phyloP scores from a whole-genome alignment of 164 flowering plant genomes.

The Magnolia officinalis region DNA sequence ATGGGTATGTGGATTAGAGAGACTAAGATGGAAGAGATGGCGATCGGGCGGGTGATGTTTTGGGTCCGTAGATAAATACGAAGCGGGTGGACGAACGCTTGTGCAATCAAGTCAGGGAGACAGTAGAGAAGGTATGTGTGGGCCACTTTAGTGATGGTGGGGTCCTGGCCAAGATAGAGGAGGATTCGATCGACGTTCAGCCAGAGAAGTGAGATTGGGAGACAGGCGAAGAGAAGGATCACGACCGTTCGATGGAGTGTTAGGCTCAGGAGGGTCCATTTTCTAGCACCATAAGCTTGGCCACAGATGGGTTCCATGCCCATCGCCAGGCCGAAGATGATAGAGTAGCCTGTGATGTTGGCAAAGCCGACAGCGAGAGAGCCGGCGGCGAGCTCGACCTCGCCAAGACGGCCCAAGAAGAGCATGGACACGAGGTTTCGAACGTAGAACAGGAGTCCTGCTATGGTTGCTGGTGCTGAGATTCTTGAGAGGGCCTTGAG shows the following conservation, averaged over 20 bases:
- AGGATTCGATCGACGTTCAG: constrained; percentile 16
- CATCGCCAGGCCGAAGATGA: constrained; percentile 26
- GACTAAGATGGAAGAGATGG: constrained; percentile 12
- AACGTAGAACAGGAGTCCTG: constrained; percentile 18
- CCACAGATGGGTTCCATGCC: constrained; percentile 34
- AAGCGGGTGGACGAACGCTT: constrained; percentile 24
- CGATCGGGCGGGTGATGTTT: constrained; percentile 19
- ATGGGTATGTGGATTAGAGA: constrained; percentile 23
- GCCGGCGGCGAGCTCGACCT: constrained; percentile 26
- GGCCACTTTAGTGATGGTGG: constrained; percentile 16
- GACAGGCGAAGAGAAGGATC: constrained; percentile 17
- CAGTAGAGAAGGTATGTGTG: constrained; percentile 15
- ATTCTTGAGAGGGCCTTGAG: constrained; percentile 14
- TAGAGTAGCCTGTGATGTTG: constrained; percentile 27
- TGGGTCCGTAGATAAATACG: constrained; percentile 25
- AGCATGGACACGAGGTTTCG: constrained; percentile 28
- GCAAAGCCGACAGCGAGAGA: constrained; percentile 27
- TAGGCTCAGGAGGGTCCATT: constrained; percentile 16
- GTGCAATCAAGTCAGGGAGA: constrained; percentile 25
- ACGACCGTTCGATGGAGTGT: constrained; percentile 18
- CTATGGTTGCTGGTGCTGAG: constrained; percentile 6
- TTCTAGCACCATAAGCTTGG: constrained; percentile 28
- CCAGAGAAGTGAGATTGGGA: constrained; percentile 29
- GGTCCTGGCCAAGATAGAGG: constrained; percentile 21
- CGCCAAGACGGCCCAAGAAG: constrained; percentile 24